Evolutionary conservation across 2,329 filamentous ascomycete genomes (phyloP).

Genomic region (Pseudocercospora vitis): DNA sequence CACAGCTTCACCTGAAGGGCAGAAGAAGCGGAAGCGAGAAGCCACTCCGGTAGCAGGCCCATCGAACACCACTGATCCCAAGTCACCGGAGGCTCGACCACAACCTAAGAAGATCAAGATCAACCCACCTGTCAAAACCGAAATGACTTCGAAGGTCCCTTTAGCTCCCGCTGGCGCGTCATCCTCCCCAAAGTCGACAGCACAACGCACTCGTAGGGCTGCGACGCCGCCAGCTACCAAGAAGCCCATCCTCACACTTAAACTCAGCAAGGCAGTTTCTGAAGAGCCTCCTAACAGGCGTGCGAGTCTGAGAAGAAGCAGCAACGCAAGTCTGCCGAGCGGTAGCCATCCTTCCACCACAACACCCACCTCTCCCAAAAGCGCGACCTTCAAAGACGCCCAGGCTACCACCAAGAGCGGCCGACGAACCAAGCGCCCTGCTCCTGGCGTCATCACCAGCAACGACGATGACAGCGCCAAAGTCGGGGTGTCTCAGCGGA

Average conservation of each 20-base stretch:
- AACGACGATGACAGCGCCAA: conserved; percentile 57
- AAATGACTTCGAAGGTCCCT: conserved; percentile 39
- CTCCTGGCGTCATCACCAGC: conserved; percentile 66
- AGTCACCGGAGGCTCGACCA: conserved; percentile 15
- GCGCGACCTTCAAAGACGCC: conserved; percentile 16
- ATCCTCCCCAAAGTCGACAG: conserved; percentile 32
- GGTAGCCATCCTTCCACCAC: conserved; percentile 22
- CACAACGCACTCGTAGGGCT: conserved; percentile 28
- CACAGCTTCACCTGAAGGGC: conserved; percentile 23
- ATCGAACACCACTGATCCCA: conserved; percentile 18
- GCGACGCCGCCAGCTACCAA: conserved; percentile 34
- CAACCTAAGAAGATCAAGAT: conserved; percentile 41
- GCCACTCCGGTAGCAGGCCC: conserved; percentile 14
- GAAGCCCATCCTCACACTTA: conserved; percentile 42
- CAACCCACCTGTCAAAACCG: conserved; percentile 16
- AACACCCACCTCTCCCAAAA: conserved; percentile 22
- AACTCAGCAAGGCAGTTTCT: conserved; percentile 47
- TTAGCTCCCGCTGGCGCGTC: conserved; percentile 46
- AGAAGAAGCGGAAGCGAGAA: conserved; percentile 59
- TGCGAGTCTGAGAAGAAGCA: conserved; percentile 45
- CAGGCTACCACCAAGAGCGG: conserved; percentile 25
- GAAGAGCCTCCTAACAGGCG: conserved; percentile 49
- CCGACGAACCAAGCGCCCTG: conserved; percentile 66
- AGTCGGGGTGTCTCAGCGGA: conserved; percentile 70
- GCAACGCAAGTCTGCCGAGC: conserved; percentile 47